Evolutionary conservation across 2,329 filamentous ascomycete species (phyloP).

Genomic region (Xylariaceae sp.): DNA sequence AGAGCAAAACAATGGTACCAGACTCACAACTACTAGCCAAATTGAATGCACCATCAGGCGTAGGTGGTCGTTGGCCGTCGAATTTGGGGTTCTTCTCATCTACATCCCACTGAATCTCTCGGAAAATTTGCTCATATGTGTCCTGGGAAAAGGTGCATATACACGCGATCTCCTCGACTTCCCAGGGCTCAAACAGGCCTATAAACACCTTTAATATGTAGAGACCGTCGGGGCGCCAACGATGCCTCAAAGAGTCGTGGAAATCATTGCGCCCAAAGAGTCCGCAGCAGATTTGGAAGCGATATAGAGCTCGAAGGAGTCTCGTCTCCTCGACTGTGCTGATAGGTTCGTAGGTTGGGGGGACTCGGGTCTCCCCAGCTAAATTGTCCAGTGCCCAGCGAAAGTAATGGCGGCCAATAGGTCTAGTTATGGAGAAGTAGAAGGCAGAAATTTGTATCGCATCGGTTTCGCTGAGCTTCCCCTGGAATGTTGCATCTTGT

Average conservation of each 20-base stretch:
- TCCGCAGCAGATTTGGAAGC: slow-evolving; percentile 17
- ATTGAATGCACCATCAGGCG: slow-evolving; percentile 7
- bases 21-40: background rate
- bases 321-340: slow-evolving; percentile 15
- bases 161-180: slow-evolving; percentile 18
- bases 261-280: background rate
- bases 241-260: background rate
- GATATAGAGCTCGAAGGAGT: slow-evolving; percentile 17
- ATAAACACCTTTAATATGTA: slow-evolving; percentile 3
- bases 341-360: background rate
- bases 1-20: background rate
- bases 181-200: slow-evolving; percentile 16
- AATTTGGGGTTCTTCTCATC: slow-evolving; percentile 7
- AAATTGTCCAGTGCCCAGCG: background rate
- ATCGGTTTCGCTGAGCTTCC: no score
- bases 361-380: no score
- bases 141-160: slow-evolving; percentile 6
- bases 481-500: no score
- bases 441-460: no score
- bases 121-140: slow-evolving; percentile 2
- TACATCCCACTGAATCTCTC: slow-evolving; percentile 2
- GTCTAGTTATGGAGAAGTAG: background rate
- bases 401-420: background rate
- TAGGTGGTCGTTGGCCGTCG: slow-evolving; percentile 1
- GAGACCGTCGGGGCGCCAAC: no score